phyloP scores from a whole-genome alignment of 169 alveolate genomes.

The Toxoplasma gondii region DNA sequence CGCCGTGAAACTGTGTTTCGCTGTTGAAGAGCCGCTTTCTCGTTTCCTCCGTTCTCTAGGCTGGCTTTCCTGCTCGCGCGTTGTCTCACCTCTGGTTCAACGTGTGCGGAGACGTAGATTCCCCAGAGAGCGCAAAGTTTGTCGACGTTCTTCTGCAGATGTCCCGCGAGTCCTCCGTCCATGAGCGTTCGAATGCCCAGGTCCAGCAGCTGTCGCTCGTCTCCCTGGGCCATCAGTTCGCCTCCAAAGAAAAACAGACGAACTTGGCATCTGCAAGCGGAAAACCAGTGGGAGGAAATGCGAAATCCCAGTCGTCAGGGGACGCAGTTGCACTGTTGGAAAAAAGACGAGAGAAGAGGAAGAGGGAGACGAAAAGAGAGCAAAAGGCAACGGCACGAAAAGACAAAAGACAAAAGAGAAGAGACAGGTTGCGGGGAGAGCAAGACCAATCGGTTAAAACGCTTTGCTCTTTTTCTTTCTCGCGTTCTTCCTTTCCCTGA shows the following conservation, averaged over 20 bases:
- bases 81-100: background rate
- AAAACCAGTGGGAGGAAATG: background rate
- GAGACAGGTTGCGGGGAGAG: background rate
- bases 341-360: too few relatives aligned
- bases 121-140: conserved; percentile 14
- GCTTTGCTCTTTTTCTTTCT: background rate
- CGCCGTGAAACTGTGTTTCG: too few relatives aligned
- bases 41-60: too few relatives aligned
- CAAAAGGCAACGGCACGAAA: too few relatives aligned
- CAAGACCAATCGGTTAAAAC: background rate
- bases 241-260: conserved; percentile 11
- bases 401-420: background rate
- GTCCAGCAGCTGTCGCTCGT: conserved; percentile 30
- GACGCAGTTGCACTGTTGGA: too few relatives aligned
- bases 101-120: background rate
- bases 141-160: conserved; percentile 21
- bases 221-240: background rate
- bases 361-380: background rate
- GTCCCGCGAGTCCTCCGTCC: conserved; percentile 5
- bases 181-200: background rate
- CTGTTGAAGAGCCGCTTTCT: too few relatives aligned
- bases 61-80: too few relatives aligned
- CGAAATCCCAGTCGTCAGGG: background rate
- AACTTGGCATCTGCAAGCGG: background rate
- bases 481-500: background rate